These are phyloP conservation scores for Polygonum maritimum DNA, from an alignment of 148 eudicot species.

Conservation along the genomic window DNA sequence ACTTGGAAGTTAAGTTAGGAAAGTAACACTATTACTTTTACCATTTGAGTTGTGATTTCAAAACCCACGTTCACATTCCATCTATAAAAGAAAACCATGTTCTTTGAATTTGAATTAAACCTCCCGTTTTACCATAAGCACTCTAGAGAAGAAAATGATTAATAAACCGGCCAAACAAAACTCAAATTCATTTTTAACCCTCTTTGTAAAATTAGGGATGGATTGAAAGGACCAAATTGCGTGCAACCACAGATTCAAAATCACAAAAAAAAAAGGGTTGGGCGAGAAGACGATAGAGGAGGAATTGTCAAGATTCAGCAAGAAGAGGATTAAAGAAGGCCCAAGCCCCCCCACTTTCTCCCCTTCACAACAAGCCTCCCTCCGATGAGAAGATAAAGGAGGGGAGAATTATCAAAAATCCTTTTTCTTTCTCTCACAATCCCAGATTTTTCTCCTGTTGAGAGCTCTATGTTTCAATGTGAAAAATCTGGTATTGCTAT, in stretches of 20 bases:
- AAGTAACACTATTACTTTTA: background rate
- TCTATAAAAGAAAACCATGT: background rate
- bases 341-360: conserved; percentile 8
- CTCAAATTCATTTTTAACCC: background rate
- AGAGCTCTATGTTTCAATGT: background rate
- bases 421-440: background rate
- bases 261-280: background rate
- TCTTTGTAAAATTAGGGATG: conserved; percentile 1
- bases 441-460: conserved; percentile 9
- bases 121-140: background rate
- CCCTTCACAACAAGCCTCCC: background rate
- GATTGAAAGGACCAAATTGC: background rate
- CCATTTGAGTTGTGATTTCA: background rate
- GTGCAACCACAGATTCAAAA: background rate
- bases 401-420: background rate
- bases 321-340: background rate
- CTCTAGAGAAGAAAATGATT: background rate
- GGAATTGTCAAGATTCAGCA: background rate
- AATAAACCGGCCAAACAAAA: background rate
- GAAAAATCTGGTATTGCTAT: conserved; percentile 4
- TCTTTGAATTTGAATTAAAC: background rate
- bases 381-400: conserved; percentile 1
- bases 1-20: background rate
- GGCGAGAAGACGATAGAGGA: background rate
- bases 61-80: background rate